Evolutionary conservation across 202 grass and related monocot species (phyloP).

Genomic region (Panicum hallii): DNA sequence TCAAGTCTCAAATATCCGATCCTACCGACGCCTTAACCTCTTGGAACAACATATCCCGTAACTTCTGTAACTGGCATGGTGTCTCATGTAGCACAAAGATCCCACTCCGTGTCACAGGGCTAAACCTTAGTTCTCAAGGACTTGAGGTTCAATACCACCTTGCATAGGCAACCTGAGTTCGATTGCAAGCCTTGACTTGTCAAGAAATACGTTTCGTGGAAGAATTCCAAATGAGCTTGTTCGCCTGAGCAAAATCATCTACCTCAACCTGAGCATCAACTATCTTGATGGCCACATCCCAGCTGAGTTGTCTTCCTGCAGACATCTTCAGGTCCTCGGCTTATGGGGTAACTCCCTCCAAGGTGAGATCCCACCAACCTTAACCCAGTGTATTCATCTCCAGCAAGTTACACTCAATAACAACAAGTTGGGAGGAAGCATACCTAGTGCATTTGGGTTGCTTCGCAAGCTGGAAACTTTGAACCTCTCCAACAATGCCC

Average conservation of each 20-base stretch:
- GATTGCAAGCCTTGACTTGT: conserved; percentile 34
- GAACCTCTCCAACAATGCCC: background rate
- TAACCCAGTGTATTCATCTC: background rate
- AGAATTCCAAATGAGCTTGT: conserved; percentile 38
- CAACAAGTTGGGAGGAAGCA: background rate
- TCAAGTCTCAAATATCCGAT: conserved; percentile 15
- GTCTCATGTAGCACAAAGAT: conserved; percentile 34
- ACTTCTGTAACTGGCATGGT: background rate
- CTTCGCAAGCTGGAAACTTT: background rate
- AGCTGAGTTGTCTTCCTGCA: background rate
- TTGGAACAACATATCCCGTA: conserved; percentile 1
- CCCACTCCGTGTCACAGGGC: conserved; percentile 4
- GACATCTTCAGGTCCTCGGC: background rate
- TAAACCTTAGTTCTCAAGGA: conserved; percentile 23
- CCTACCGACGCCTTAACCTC: background rate
- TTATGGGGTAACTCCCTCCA: background rate
- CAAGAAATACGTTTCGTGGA: conserved; percentile 40
- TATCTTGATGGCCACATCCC: conserved; percentile 36
- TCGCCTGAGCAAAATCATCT: background rate
- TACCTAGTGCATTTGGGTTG: background rate
- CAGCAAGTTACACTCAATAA: background rate
- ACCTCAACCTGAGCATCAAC: conserved; percentile 42
- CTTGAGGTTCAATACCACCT: conserved; percentile 30
- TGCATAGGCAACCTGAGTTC: conserved; percentile 56
- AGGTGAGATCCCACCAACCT: conserved; percentile 1